These are phyloP conservation scores for Pythium pyrilobum DNA, from an alignment of 352 stramenopile genomes.

Conservation along the genomic window DNA sequence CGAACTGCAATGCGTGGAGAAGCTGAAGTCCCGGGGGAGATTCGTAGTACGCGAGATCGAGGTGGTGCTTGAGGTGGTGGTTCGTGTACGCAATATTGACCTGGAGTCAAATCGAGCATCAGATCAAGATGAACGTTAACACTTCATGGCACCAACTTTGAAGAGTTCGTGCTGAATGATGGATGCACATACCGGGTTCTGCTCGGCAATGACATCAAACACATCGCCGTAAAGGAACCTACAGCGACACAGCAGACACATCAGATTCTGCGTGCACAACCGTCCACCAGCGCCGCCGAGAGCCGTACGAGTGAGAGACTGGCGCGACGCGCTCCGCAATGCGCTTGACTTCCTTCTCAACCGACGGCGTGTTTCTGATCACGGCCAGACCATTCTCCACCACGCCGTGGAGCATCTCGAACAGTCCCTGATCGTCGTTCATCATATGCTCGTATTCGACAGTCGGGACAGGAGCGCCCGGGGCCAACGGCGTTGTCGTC, in stretches of 20 bases:
- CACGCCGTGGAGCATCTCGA: constrained; percentile 63
- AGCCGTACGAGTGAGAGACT: constrained; percentile 69
- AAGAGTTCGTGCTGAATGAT: too few species aligned
- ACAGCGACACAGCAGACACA: neutral
- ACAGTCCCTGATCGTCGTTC: constrained; percentile 55
- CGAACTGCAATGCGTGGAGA: constrained; percentile 89
- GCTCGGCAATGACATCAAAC: constrained; percentile 80
- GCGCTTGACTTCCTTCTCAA: constrained; percentile 51
- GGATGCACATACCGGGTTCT: constrained; percentile 61
- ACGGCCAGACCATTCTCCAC: constrained; percentile 67
- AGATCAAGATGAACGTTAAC: too few species aligned
- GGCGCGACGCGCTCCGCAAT: constrained; percentile 75
- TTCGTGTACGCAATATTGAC: constrained; percentile 96
- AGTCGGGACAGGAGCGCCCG: constrained; percentile 44
- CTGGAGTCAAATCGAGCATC: constrained; percentile 24
- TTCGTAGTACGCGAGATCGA: constrained; percentile 97
- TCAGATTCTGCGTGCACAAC: too few species aligned
- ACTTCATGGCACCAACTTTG: too few species aligned
- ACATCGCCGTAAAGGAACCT: constrained; percentile 84
- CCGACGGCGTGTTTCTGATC: constrained; percentile 66
- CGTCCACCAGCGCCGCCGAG: too few species aligned
- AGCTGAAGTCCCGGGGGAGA: constrained; percentile 94
- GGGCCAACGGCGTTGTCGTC: constrained; percentile 33
- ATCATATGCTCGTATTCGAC: constrained; percentile 69
- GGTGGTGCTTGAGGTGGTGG: constrained; percentile 86